Conservation (phyloP, 768 basidiomycete species). For the Hygrophorus pudorinus region DNA sequence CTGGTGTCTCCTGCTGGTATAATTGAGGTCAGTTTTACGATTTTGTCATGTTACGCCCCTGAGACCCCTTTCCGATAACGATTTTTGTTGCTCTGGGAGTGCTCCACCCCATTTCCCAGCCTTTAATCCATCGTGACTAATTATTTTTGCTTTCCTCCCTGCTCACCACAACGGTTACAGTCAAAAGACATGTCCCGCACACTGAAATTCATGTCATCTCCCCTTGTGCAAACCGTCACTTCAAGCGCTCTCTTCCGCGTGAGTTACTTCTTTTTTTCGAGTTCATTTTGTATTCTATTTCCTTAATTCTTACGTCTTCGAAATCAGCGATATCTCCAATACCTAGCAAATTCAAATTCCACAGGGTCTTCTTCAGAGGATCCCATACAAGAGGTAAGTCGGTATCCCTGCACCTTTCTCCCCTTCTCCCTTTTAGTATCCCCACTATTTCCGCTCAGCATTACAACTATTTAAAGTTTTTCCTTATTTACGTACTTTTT, state of each 20-base stretch:
- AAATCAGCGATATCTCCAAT: conserved; percentile 40
- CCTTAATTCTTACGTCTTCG: not conserved
- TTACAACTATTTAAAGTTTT: not conserved
- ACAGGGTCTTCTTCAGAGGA: conserved; percentile 15
- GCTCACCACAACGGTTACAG: not conserved
- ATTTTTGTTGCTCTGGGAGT: too few species aligned
- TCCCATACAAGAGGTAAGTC: conserved; percentile 33
- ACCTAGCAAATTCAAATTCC: conserved; percentile 29
- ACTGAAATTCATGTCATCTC: conserved; percentile 69
- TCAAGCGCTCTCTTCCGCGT: conserved; percentile 56
- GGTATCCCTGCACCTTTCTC: too few species aligned
- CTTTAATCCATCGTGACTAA: too few species aligned
- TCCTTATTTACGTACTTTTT: not conserved
- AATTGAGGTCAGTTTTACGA: conserved; percentile 38
- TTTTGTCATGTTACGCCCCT: not conserved
- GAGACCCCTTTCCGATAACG: too few species aligned
- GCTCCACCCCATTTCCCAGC: too few species aligned
- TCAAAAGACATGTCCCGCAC: conserved; percentile 69
- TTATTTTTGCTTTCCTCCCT: conserved; percentile 4
- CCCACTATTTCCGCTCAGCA: not conserved
- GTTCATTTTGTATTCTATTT: not conserved
- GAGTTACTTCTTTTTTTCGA: conserved; percentile 12
- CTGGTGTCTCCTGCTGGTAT: conserved; percentile 65
- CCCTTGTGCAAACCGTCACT: conserved; percentile 56
- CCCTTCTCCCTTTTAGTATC: not conserved